These are phyloP conservation scores for Gleditsia sinensis DNA, from an alignment of 306 rosid species.

Conservation along the genomic window DNA sequence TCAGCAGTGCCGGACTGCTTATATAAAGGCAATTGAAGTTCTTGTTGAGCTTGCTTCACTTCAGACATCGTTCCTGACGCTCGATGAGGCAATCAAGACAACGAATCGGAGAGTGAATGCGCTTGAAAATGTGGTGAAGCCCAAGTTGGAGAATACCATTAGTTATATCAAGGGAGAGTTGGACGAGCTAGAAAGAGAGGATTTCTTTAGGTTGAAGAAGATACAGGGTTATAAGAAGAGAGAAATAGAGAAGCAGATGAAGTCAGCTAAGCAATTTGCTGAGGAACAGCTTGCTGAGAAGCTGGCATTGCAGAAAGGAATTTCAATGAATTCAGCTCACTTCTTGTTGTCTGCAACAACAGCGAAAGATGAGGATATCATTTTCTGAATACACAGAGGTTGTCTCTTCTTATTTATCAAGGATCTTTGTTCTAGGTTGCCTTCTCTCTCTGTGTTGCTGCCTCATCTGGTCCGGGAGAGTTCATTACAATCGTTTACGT, in stretches of 20 bases:
- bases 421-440: conserved; percentile 21
- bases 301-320: conserved; percentile 53
- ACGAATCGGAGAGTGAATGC: conserved; percentile 91
- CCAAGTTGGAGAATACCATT: conserved; percentile 81
- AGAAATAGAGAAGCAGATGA: conserved; percentile 77
- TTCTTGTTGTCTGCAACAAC: conserved; percentile 55
- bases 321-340: conserved; percentile 57
- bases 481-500: conserved; percentile 29
- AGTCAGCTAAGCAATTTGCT: conserved; percentile 44
- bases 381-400: conserved; percentile 54
- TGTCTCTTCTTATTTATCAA: conserved; percentile 20
- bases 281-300: conserved; percentile 60
- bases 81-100: conserved; percentile 89
- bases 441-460: conserved; percentile 6
- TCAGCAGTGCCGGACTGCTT: conserved; percentile 78
- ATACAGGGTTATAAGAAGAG: conserved; percentile 85
- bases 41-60: conserved; percentile 96
- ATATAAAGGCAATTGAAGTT: conserved; percentile 84
- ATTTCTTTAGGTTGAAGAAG: conserved; percentile 92
- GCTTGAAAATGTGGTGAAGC: conserved; percentile 87
- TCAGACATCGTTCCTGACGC: conserved; percentile 89
- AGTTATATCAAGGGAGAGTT: conserved; percentile 82
- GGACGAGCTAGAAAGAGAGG: conserved; percentile 95
- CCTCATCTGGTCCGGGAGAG: conserved; percentile 2
- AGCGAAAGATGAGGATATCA: conserved; percentile 73